A percentile compares a stretch with the other conserved stretches of the same genome.
phyloP scores from a whole-genome alignment of 257 asterid genomes.

The Primulina huaijiensis region DNA sequence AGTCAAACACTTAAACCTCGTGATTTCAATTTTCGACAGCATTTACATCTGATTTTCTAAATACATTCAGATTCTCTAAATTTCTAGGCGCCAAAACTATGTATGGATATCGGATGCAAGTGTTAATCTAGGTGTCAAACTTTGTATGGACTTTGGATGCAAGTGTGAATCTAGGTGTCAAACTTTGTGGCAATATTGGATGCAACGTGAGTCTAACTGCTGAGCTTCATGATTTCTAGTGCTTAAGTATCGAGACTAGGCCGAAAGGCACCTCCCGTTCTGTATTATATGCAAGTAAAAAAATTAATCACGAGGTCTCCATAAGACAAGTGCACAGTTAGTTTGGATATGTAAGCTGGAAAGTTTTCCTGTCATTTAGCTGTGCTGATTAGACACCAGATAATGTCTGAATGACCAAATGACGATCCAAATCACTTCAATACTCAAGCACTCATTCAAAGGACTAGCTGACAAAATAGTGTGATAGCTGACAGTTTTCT shows the following conservation, averaged over 20 bases:
- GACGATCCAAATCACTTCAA: background rate
- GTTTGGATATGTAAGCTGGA: background rate
- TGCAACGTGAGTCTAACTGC: background rate
- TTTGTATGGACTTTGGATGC: too few relatives aligned
- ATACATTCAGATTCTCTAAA: background rate
- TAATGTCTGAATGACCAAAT: background rate
- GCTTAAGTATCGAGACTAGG: slow-evolving; percentile 2
- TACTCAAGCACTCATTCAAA: background rate
- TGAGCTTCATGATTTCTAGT: background rate
- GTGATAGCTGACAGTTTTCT: background rate
- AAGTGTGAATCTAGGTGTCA: background rate
- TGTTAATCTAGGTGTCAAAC: background rate
- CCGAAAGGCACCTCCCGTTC: background rate
- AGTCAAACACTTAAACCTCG: background rate
- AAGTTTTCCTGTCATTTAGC: background rate
- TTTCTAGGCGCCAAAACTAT: background rate
- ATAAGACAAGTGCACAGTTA: background rate
- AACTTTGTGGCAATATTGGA: background rate
- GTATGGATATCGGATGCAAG: background rate
- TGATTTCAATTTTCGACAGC: too few relatives aligned
- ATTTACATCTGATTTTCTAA: background rate
- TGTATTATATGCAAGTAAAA: background rate
- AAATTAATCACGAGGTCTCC: background rate
- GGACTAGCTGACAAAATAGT: background rate
- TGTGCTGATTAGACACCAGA: background rate